Evolutionary conservation across 2,329 filamentous ascomycete genomes (phyloP).

Genomic region (Neocatenulostroma microsporum): DNA sequence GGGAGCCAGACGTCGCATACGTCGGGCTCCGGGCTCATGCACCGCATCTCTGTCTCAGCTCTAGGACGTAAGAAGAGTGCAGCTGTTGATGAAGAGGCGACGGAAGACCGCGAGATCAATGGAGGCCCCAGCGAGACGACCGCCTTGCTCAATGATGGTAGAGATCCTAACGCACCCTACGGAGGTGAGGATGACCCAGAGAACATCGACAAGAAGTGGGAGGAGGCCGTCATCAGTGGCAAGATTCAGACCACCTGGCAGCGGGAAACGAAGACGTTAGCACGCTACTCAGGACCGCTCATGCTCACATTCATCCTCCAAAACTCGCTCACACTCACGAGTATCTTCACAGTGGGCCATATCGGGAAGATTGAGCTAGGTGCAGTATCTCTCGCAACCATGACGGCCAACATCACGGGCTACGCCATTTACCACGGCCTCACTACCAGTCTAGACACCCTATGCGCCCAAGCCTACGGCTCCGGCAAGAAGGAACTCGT

Average conservation of each 20-base stretch:
- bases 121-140: conserved; percentile 38
- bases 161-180: conserved; percentile 30
- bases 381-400: conserved; percentile 40
- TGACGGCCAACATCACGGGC: conserved; percentile 44
- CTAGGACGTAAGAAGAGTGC: conserved; percentile 25
- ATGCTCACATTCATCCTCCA: conserved; percentile 44
- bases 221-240: conserved; percentile 72
- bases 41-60: conserved; percentile 13
- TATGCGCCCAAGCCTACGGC: conserved; percentile 90
- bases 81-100: conserved; percentile 20
- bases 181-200: conserved; percentile 45
- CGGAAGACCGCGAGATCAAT: conserved; percentile 8
- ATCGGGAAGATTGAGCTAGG: conserved; percentile 43
- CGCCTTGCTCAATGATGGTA: conserved; percentile 35
- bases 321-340: conserved; percentile 41
- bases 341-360: conserved; percentile 44
- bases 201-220: conserved; percentile 67
- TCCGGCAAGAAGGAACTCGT: conserved; percentile 85
- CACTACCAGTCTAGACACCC: conserved; percentile 81
- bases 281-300: conserved; percentile 35
- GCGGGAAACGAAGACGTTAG: conserved; percentile 75
- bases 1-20: conserved; percentile 17
- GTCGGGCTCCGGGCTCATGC: conserved; percentile 10
- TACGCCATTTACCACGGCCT: conserved; percentile 53
- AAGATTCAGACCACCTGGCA: conserved; percentile 86